Evolutionary conservation across 345 rosid genomes (phyloP).

Genomic region (Euphorbia peplus): DNA sequence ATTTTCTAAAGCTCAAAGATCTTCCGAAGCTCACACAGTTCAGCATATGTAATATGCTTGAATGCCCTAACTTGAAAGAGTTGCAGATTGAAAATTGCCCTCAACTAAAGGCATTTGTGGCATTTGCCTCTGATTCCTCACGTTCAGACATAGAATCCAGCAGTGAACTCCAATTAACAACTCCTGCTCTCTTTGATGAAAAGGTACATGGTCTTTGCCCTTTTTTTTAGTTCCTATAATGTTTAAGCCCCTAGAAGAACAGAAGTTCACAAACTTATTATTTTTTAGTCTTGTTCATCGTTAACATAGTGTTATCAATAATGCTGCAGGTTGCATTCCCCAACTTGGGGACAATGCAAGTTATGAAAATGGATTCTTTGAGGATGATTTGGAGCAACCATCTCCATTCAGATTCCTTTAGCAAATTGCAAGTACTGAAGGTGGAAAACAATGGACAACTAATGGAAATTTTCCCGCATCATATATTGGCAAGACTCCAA

Average conservation of each 20-base stretch:
- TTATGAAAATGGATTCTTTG: not conserved
- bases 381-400: constrained; percentile 3
- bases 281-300: too few relatives aligned
- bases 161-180: too few relatives aligned
- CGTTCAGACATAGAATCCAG: too few relatives aligned
- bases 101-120: not conserved
- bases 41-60: not conserved
- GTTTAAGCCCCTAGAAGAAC: too few relatives aligned
- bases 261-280: too few relatives aligned
- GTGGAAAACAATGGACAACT: too few relatives aligned
- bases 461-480: too few relatives aligned
- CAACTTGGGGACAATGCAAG: not conserved
- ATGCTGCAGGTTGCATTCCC: constrained; percentile 4
- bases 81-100: not conserved
- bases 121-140: not conserved
- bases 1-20: not conserved
- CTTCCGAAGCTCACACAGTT: constrained; percentile 16
- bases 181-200: too few relatives aligned
- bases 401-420: not conserved
- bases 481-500: too few relatives aligned
- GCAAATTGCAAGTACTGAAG: not conserved
- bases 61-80: constrained; percentile 7
- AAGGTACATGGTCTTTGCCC: too few relatives aligned
- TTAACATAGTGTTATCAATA: too few relatives aligned
- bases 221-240: too few relatives aligned